Evolutionary conservation across 352 stramenopile genomes (phyloP).

Genomic region (Globisporangium nunn): DNA sequence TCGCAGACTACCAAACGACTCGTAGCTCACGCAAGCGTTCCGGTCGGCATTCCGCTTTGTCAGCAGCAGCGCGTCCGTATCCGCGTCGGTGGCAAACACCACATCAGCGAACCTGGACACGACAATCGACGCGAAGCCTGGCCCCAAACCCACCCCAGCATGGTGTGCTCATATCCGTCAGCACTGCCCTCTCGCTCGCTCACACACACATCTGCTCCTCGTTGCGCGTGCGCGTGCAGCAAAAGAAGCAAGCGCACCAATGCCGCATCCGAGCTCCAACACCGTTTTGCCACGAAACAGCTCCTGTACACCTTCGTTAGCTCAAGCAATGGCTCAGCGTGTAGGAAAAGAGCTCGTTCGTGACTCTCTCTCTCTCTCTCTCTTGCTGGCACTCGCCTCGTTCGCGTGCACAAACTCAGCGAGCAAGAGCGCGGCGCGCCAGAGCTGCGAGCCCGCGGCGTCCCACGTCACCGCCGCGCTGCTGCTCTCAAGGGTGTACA

Average conservation of each 20-base stretch:
- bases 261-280: constrained; percentile 49
- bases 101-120: constrained; percentile 22
- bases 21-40: constrained; percentile 20
- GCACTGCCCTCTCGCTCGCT: background rate
- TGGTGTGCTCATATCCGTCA: background rate
- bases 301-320: constrained; percentile 2
- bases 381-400: constrained; percentile 10
- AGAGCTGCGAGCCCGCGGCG: constrained; percentile 34
- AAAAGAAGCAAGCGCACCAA: constrained; percentile 26
- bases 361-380: background rate
- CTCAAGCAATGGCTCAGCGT: background rate
- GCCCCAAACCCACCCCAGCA: background rate
- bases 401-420: constrained; percentile 36
- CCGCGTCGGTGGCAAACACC: constrained; percentile 43
- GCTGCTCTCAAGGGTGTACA: constrained; percentile 1
- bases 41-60: constrained; percentile 25
- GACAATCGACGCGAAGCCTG: constrained; percentile 41
- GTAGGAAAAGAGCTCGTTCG: background rate
- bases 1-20: background rate
- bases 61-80: constrained; percentile 27
- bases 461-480: constrained; percentile 19
- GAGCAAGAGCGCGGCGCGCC: constrained; percentile 50
- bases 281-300: constrained; percentile 22
- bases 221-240: too few relatives aligned
- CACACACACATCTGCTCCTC: too few relatives aligned